Evolutionary conservation across 2,329 filamentous ascomycete genomes (phyloP), one percentile per base, ranked within the genome.

Genomic region (Sarocladium brachiariae): DNA sequence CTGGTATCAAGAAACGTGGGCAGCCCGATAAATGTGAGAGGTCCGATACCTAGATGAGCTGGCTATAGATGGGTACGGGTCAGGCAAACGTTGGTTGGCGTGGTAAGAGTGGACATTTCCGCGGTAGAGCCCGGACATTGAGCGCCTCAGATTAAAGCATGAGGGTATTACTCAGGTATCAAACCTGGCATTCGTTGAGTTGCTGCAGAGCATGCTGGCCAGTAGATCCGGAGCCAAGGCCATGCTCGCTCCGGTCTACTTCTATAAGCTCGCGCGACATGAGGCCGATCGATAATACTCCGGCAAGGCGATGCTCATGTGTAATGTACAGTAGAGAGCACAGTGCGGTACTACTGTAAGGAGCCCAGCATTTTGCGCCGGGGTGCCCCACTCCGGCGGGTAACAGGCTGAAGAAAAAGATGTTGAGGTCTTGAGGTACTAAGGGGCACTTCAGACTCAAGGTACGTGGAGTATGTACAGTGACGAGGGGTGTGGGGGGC

Each of bases 331-430:
- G n/a, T n/a, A n/a, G n/a, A 31, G 14, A 14, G 8, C 30, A 31
- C 30, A 31, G 30, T 31, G 30, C 30, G 8, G 30, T 8, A 31
- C n/a, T n/a, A n/a, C n/a, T n/a, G n/a, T n/a, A n/a, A n/a, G n/a
- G n/a, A n/a, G n/a, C n/a, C n/a, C n/a, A n/a, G n/a, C n/a, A n/a
- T n/a, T n/a, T n/a, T n/a, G n/a, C 18, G 9, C 43, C 43, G 43
- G 43, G 43, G 43, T 47, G 43, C 24, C 43, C 43, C 43, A 25
- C 43, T 47, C 43, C 43, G 43, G 33, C 43, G 43, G 43, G 43
- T 47, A 47, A 47, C 43, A 47, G 27, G 43, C 43, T 47, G 43
- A 47, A 43, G 39, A 43, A 43, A 43, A 43, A 30, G 7, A 30
- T n/a, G 27, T 30, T 30, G 27, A 30, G 27, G n/a, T n/a, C n/a